Base-by-base conservation (phyloP, 495 filamentous ascomycete genomes). In the Astrothelium macrocarpum region DNA sequence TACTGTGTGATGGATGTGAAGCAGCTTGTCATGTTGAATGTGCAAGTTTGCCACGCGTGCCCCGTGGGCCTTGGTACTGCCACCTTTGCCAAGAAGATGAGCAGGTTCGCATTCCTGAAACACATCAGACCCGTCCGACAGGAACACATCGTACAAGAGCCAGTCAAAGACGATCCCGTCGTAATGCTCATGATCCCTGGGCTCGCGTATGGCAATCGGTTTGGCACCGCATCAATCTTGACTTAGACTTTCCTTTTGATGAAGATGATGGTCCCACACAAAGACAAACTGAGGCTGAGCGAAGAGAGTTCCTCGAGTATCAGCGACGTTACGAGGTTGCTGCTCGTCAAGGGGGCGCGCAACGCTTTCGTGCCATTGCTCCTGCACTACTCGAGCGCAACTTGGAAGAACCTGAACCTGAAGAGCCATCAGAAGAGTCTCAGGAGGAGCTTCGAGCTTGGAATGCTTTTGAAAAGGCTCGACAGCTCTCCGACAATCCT, bases 1-100 rank as follows among this genome's bases (percentile, higher is more conserved):
- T 97, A 60, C 80, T 91, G 32, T 98, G 93, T 77, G 90, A 95
- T 77, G 84, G 83, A 67, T 97, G 94, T 76, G 86, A 94, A 79
- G 82, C 81, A 11, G 81, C 86, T 29, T 94, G 89, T 60, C 93
- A 98, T 75, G 88, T 87, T 58, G 87, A 89, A 71, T 98, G 93
- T 71, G 79, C 93, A 32, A 90, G 86, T n/a, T 80, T 97, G 93
- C 74, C 79, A 89, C 63, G 81, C 83, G 60, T 97, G 91, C 74
- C 78, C 80, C 31, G 73, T 80, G 59, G 77, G 81, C 71, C 70
- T 81, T 72, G 78, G 62, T 63, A 34, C 49, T 63, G 62, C 42
- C 12, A 63, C 71, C 59, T 72, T 74, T 68, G 78, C 76, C 59
- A 68, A 68, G 29, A 71, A 70, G 61, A 68, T 59, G 73, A 65